These are phyloP conservation scores for Hirsutella rhossiliensis DNA, from an alignment of 2,329 filamentous ascomycete species.

Conservation along the genomic window DNA sequence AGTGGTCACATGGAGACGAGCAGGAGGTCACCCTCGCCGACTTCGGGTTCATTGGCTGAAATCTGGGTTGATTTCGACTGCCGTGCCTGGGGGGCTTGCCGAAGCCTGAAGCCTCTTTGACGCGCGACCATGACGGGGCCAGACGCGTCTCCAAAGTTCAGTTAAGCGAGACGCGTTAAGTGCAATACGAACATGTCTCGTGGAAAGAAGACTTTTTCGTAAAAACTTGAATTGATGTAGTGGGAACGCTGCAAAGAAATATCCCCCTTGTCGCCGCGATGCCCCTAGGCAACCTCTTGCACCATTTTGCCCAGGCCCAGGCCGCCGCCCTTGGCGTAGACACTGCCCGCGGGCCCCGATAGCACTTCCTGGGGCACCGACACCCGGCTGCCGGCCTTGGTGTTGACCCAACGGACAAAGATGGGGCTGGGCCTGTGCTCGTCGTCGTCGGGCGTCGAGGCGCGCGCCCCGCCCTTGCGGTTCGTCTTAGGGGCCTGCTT, in stretches of 20 bases:
- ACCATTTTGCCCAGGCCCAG: slow-evolving; percentile 36
- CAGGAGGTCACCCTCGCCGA: too few species aligned
- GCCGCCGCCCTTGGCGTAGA: slow-evolving; percentile 33
- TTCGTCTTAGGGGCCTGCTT: slow-evolving; percentile 72
- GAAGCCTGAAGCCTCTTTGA: too few species aligned
- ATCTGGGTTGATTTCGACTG: too few species aligned
- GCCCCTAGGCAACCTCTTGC: slow-evolving; percentile 36
- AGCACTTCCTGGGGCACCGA: slow-evolving; percentile 59
- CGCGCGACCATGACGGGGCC: too few species aligned
- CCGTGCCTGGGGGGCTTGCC: too few species aligned
- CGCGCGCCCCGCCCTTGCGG: slow-evolving; percentile 35
- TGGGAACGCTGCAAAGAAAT: not conserved
- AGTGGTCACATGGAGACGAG: too few species aligned
- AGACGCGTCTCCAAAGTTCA: too few species aligned
- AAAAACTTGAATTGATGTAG: not conserved
- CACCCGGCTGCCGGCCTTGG: slow-evolving; percentile 47
- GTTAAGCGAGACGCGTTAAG: too few species aligned
- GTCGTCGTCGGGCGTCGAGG: slow-evolving; percentile 35
- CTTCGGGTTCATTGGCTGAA: too few species aligned
- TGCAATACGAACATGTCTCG: too few species aligned
- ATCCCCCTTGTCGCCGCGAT: not conserved
- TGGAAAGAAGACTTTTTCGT: too few species aligned
- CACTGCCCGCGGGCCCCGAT: slow-evolving; percentile 44
- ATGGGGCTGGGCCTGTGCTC: slow-evolving; percentile 41
- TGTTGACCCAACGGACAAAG: slow-evolving; percentile 62